Conservation (phyloP, 495 filamentous ascomycete genomes). For the Hamigera avellanea region DNA sequence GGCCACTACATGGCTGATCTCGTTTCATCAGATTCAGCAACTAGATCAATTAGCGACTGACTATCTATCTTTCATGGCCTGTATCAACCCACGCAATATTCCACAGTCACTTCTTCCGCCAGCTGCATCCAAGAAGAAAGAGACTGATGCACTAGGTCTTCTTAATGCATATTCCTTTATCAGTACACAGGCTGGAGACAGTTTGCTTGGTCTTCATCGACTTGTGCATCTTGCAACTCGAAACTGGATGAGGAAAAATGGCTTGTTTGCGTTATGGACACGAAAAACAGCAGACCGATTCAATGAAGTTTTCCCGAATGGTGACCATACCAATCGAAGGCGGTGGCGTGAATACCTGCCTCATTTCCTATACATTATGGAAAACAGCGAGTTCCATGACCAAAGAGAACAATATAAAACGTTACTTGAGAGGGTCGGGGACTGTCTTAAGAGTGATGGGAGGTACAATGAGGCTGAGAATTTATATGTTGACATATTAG, state of each 20-base stretch:
- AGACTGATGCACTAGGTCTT: slow-evolving; percentile 9
- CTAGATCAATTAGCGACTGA: slow-evolving; percentile 17
- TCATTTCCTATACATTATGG: slow-evolving; percentile 10
- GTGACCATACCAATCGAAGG: slow-evolving; percentile 12
- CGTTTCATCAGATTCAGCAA: slow-evolving; percentile 29
- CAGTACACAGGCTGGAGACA: neutral
- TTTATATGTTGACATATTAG: slow-evolving; percentile 7
- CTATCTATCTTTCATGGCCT: slow-evolving; percentile 23
- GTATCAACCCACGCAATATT: slow-evolving; percentile 16
- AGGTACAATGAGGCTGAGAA: slow-evolving; percentile 14
- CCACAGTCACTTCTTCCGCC: slow-evolving; percentile 18
- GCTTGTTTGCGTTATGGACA: slow-evolving; percentile 1
- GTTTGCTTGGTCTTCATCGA: slow-evolving; percentile 6
- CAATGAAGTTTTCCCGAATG: slow-evolving; percentile 10
- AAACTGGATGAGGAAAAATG: slow-evolving; percentile 9
- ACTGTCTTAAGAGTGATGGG: neutral
- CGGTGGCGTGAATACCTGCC: slow-evolving; percentile 18
- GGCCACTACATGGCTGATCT: slow-evolving; percentile 35
- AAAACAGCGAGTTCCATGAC: slow-evolving; percentile 2
- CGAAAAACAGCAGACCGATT: slow-evolving; percentile 7
- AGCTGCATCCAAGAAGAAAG: slow-evolving; percentile 2
- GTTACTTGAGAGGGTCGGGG: neutral
- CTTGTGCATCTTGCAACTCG: slow-evolving; percentile 12
- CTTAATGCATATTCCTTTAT: slow-evolving; percentile 15
- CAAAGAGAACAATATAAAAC: neutral